phyloP scores from a whole-genome alignment of 495 filamentous ascomycete species.

The Hypoxylon cercidicola region DNA sequence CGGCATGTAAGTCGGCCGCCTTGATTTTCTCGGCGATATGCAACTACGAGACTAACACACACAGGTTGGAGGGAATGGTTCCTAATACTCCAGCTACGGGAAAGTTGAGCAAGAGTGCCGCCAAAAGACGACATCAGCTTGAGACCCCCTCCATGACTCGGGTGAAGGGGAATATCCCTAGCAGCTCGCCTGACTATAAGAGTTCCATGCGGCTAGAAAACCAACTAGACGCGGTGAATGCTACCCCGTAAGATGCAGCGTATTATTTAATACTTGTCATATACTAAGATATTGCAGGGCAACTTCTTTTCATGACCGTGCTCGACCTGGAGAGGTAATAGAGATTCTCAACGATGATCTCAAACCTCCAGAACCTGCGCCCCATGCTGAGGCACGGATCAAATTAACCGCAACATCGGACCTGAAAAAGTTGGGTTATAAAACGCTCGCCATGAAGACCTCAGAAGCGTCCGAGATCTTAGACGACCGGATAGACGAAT shows the following conservation, averaged over 20 bases:
- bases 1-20: slow-evolving; percentile 71
- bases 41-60: slow-evolving; percentile 26
- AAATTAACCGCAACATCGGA: slow-evolving; percentile 85
- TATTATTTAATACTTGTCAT: background rate
- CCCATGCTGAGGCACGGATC: slow-evolving; percentile 78
- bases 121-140: slow-evolving; percentile 67
- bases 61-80: slow-evolving; percentile 80
- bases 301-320: slow-evolving; percentile 74
- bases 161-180: slow-evolving; percentile 53
- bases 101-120: slow-evolving; percentile 62
- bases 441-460: slow-evolving; percentile 91
- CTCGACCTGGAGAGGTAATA: slow-evolving; percentile 79
- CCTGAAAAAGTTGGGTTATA: slow-evolving; percentile 88
- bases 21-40: background rate
- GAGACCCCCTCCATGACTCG: slow-evolving; percentile 59
- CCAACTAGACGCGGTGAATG: slow-evolving; percentile 52
- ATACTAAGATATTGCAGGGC: slow-evolving; percentile 46
- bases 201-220: slow-evolving; percentile 54
- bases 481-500: slow-evolving; percentile 95
- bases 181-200: slow-evolving; percentile 60
- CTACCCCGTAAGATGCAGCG: slow-evolving; percentile 46
- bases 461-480: slow-evolving; percentile 91
- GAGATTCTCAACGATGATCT: slow-evolving; percentile 87
- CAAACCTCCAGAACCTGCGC: slow-evolving; percentile 71
- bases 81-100: slow-evolving; percentile 71